These are phyloP conservation scores for Mycosphaerelloides madeirae DNA, from an alignment of 2,329 filamentous ascomycete genomes.

Conservation along the genomic window DNA sequence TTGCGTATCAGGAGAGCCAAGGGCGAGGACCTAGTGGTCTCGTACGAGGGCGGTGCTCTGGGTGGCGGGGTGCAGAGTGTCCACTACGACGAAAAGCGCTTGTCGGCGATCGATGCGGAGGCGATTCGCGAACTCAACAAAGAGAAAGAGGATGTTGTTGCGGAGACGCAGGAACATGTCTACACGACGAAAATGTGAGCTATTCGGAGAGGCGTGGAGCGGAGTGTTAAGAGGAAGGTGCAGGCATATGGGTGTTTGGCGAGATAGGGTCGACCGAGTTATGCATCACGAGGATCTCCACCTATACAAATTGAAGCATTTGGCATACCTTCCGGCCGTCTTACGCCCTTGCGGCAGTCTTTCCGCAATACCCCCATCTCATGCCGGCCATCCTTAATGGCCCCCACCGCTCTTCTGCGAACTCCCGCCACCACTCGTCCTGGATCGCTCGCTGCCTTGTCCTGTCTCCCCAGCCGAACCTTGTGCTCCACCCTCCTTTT, in stretches of 20 bases:
- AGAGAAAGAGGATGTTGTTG: slow-evolving; percentile 3
- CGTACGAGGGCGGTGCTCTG: slow-evolving; percentile 29
- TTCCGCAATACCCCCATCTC: too few relatives aligned
- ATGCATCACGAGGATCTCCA: too few relatives aligned
- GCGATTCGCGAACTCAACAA: slow-evolving; percentile 19
- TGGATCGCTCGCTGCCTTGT: slow-evolving; percentile 22
- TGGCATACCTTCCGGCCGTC: too few relatives aligned
- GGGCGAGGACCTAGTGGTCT: slow-evolving; percentile 28
- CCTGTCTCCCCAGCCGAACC: slow-evolving; percentile 32
- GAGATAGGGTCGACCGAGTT: too few relatives aligned
- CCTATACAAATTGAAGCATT: too few relatives aligned
- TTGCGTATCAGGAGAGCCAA: slow-evolving; percentile 32
- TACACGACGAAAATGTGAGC: slow-evolving; percentile 10
- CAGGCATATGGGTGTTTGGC: too few relatives aligned
- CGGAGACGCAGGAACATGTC: slow-evolving; percentile 4
- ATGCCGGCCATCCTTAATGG: slow-evolving; percentile 27
- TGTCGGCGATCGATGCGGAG: slow-evolving; percentile 26
- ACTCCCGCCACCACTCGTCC: slow-evolving; percentile 34
- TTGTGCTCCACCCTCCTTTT: slow-evolving; percentile 41
- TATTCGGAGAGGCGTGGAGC: background rate
- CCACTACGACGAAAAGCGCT: slow-evolving; percentile 33
- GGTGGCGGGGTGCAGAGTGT: slow-evolving; percentile 32
- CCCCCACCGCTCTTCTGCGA: slow-evolving; percentile 35
- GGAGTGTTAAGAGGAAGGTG: too few relatives aligned
- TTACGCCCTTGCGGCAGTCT: too few relatives aligned